These are phyloP conservation scores for Odontarrhena argentea DNA, from an alignment of 345 rosid species.

Conservation along the genomic window DNA sequence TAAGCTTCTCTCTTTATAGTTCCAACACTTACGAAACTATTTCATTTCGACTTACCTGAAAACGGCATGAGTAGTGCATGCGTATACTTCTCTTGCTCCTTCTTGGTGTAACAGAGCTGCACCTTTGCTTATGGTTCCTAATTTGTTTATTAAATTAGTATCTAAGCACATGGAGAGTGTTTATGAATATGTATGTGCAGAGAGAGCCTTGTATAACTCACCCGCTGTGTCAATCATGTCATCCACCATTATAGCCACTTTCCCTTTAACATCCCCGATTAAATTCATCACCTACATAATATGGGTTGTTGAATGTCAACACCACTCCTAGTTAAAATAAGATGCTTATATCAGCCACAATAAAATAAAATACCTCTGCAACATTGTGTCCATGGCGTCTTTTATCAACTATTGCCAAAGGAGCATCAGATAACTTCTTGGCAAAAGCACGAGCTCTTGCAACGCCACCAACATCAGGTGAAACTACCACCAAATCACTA, in stretches of 20 bases:
- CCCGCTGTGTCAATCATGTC: conserved; percentile 99
- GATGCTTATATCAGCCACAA: neutral
- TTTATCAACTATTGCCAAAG: conserved; percentile 96
- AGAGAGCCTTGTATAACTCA: conserved; percentile 36
- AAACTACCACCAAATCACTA: conserved; percentile 90
- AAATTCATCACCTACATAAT: conserved; percentile 86
- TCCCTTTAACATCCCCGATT: conserved; percentile 96
- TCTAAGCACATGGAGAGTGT: neutral
- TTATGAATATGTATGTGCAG: conserved; percentile 9
- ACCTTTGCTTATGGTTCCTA: conserved; percentile 94
- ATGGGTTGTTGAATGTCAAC: conserved; percentile 14
- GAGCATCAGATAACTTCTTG: conserved; percentile 93
- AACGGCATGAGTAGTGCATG: conserved; percentile 94
- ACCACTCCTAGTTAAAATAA: neutral
- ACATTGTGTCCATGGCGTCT: conserved; percentile 96
- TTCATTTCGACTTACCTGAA: conserved; percentile 60
- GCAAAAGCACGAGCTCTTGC: conserved; percentile 97
- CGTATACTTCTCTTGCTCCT: conserved; percentile 97
- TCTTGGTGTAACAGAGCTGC: conserved; percentile 96
- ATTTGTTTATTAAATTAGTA: conserved; percentile 10
- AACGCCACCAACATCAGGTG: conserved; percentile 98
- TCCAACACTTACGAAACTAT: conserved; percentile 1
- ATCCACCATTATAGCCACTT: conserved; percentile 96
- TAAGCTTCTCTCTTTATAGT: conserved; percentile 3
- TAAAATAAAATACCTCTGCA: conserved; percentile 99